phyloP scores from a whole-genome alignment of 768 basidiomycete genomes.

The Suillus americanus region DNA sequence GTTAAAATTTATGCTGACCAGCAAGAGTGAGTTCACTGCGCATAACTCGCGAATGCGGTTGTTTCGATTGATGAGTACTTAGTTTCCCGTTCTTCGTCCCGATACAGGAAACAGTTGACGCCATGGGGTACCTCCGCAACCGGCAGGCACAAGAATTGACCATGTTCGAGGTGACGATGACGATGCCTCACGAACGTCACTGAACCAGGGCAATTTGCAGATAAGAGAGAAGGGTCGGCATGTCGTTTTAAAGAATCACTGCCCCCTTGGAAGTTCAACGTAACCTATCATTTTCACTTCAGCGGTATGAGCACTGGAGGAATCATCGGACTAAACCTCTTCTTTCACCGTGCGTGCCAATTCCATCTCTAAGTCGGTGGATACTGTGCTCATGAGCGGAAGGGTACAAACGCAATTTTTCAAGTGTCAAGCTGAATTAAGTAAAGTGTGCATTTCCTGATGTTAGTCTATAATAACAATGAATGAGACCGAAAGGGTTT shows the following conservation, averaged over 20 bases:
- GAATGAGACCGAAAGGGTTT: too few relatives aligned
- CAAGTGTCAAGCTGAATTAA: too few relatives aligned
- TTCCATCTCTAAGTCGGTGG: background rate
- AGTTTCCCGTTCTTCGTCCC: background rate
- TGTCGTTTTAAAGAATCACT: background rate
- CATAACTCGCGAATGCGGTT: too few relatives aligned
- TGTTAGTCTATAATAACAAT: too few relatives aligned
- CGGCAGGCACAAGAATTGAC: background rate
- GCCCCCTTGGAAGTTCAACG: background rate
- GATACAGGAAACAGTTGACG: background rate
- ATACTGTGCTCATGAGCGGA: conserved; percentile 1
- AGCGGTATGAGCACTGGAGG: background rate
- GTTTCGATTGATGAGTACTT: background rate
- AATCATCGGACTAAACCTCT: background rate
- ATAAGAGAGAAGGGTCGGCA: background rate
- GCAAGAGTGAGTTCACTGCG: background rate
- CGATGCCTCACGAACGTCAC: background rate
- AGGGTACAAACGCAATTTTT: conserved; percentile 18
- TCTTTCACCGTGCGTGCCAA: background rate
- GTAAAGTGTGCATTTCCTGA: too few relatives aligned
- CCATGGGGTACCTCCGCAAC: background rate
- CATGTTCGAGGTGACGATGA: background rate
- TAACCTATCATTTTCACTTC: background rate
- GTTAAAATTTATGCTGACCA: background rate
- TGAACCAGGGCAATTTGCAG: background rate